Percentiles rank a stretch among this genome's conserved stretches.
These are phyloP conservation scores for Phialophora chinensis DNA, from an alignment of 2,329 filamentous ascomycete genomes.

Conservation along the genomic window DNA sequence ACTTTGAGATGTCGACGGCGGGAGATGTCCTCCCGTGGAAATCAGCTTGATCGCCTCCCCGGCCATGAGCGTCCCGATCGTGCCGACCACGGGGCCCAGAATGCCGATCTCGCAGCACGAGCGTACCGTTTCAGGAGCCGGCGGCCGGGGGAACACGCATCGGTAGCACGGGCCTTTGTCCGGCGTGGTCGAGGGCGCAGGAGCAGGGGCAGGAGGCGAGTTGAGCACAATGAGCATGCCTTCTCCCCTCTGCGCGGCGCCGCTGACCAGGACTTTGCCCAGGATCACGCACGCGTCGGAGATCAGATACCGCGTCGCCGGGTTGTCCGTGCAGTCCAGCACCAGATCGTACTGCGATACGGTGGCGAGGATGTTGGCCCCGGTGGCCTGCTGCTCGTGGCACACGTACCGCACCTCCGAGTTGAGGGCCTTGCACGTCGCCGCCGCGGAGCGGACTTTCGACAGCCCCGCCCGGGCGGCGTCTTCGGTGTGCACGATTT, in stretches of 20 bases:
- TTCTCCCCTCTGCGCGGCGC: conserved; percentile 84
- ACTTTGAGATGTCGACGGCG: conserved; percentile 24
- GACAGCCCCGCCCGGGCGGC: conserved; percentile 64
- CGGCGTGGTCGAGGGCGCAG: not conserved
- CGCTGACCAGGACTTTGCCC: conserved; percentile 80
- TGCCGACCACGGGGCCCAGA: conserved; percentile 86
- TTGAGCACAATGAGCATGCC: conserved; percentile 83
- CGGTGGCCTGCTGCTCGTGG: conserved; percentile 28
- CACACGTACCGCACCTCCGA: conserved; percentile 28
- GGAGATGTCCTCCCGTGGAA: conserved; percentile 44
- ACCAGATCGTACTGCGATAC: conserved; percentile 72
- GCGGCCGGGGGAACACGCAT: conserved; percentile 87
- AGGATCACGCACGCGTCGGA: conserved; percentile 86
- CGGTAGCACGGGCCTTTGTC: conserved; percentile 85
- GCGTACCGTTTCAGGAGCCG: conserved; percentile 79
- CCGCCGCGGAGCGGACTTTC: conserved; percentile 33
- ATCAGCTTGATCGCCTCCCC: conserved; percentile 88
- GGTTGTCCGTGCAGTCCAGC: conserved; percentile 94
- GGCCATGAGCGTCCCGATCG: conserved; percentile 92
- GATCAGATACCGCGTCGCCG: conserved; percentile 87
- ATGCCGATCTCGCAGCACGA: conserved; percentile 94
- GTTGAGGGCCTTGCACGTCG: conserved; percentile 35
- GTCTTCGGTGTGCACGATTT: conserved; percentile 74
- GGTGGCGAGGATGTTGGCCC: conserved; percentile 27
- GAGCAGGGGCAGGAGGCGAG: conserved; percentile 62